Percentiles rank a stretch among this genome's conserved stretches.
Evolutionary conservation across 495 filamentous ascomycete genomes (phyloP).

Genomic region (Xylaria cubensis): DNA sequence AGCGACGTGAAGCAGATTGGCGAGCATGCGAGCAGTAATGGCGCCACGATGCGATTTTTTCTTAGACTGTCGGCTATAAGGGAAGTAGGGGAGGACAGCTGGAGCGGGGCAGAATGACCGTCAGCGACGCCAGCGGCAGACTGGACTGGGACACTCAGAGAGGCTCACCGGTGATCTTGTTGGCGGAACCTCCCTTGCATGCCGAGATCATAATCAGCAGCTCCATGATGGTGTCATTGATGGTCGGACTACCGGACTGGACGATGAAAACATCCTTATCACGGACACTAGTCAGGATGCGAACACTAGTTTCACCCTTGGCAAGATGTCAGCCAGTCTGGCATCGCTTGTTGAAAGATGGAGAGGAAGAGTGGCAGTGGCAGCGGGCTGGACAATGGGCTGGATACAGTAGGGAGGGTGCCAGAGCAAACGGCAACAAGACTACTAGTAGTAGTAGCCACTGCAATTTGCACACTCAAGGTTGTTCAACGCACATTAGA

Average conservation of each 20-base stretch:
- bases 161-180: slow-evolving; percentile 89
- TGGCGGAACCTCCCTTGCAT: slow-evolving; percentile 96
- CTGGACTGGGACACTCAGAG: slow-evolving; percentile 12
- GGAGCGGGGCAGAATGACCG: slow-evolving; percentile 23
- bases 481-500: slow-evolving; percentile 55
- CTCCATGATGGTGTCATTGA: slow-evolving; percentile 99
- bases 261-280: slow-evolving; percentile 99
- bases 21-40: slow-evolving; percentile 95
- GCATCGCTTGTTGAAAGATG: slow-evolving; percentile 60
- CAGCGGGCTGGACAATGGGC: neutral
- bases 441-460: neutral
- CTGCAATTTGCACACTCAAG: slow-evolving; percentile 6
- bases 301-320: slow-evolving; percentile 95
- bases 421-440: slow-evolving; percentile 66
- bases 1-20: slow-evolving; percentile 90
- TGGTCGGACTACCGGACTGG: slow-evolving; percentile 93
- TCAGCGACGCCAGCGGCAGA: slow-evolving; percentile 34
- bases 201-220: slow-evolving; percentile 98
- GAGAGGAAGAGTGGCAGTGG: neutral
- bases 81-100: slow-evolving; percentile 99
- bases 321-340: slow-evolving; percentile 69
- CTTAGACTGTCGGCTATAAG: slow-evolving; percentile 98
- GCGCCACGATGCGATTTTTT: slow-evolving; percentile 97
- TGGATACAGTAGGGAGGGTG: neutral
- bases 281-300: slow-evolving; percentile 89